These are phyloP conservation scores for Linum tenue DNA, from an alignment of 345 rosid species.

Conservation along the genomic window DNA sequence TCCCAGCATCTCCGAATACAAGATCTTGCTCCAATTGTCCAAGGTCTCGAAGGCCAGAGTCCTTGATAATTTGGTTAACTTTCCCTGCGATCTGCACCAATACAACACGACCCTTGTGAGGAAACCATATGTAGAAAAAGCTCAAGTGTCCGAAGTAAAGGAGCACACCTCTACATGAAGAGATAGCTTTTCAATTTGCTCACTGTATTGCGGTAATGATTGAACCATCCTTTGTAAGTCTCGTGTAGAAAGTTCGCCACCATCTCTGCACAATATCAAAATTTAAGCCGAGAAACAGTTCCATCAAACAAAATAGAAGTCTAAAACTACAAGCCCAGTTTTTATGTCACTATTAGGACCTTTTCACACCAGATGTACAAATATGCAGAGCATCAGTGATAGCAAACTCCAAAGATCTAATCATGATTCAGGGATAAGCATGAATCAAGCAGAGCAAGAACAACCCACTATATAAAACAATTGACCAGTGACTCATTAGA, in stretches of 20 bases:
- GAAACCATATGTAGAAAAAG: not conserved
- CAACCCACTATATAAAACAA: not conserved
- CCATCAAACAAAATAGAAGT: not conserved
- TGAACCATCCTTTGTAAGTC: slow-evolving; percentile 99
- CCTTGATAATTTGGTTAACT: slow-evolving; percentile 73
- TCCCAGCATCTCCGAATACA: slow-evolving; percentile 98
- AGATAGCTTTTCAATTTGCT: slow-evolving; percentile 97
- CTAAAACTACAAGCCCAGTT: not conserved
- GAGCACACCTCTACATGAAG: slow-evolving; percentile 91
- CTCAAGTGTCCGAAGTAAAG: not conserved
- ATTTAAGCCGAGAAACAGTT: slow-evolving; percentile 15
- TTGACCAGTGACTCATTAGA: not conserved
- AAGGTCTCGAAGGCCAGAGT: slow-evolving; percentile 72
- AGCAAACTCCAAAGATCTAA: not conserved
- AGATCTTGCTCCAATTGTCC: slow-evolving; percentile 98
- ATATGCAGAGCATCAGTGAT: not conserved
- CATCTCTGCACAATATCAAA: slow-evolving; percentile 44
- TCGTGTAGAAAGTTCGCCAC: slow-evolving; percentile 77
- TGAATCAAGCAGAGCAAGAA: not conserved
- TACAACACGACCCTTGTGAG: slow-evolving; percentile 6
- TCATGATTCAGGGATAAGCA: not conserved
- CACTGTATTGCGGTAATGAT: slow-evolving; percentile 97
- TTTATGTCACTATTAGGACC: not conserved
- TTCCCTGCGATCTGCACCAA: slow-evolving; percentile 96
- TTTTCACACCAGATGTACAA: not conserved